Evolutionary conservation across 208 protist genomes (phyloP).

Genomic region (Lotmaria passim): DNA sequence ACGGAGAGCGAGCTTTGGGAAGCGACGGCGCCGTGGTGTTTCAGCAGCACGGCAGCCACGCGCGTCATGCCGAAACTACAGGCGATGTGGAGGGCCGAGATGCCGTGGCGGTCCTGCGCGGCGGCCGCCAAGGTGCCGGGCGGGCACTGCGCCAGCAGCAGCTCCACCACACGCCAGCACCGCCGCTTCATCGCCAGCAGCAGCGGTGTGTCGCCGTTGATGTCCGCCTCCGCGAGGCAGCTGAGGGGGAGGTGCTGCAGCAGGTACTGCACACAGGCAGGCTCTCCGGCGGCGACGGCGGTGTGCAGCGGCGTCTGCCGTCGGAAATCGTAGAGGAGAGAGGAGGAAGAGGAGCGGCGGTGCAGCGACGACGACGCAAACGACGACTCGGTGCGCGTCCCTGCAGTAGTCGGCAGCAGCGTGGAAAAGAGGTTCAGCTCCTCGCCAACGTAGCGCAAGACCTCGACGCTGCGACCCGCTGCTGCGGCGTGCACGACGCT

Average conservation of each 20-base stretch:
- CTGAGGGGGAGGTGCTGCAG: constrained; percentile 34
- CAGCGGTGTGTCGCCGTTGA: constrained; percentile 76
- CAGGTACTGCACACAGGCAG: constrained; percentile 55
- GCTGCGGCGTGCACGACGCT: constrained; percentile 62
- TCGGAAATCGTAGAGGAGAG: constrained; percentile 51
- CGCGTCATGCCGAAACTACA: constrained; percentile 53
- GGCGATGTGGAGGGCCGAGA: constrained; percentile 66
- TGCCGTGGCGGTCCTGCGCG: constrained; percentile 49
- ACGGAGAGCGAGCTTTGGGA: constrained; percentile 13
- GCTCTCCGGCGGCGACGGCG: constrained; percentile 52
- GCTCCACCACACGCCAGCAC: constrained; percentile 52
- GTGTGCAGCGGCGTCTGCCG: constrained; percentile 78
- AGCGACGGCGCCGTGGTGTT: constrained; percentile 60
- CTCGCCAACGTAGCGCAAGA: constrained; percentile 61
- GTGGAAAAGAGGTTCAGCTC: constrained; percentile 44
- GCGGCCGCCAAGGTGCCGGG: constrained; percentile 46
- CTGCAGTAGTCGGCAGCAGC: constrained; percentile 6
- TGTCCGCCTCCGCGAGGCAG: constrained; percentile 43
- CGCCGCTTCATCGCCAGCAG: constrained; percentile 56
- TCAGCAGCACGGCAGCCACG: constrained; percentile 50
- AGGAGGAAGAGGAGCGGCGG: neutral
- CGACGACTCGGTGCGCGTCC: neutral
- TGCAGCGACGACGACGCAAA: neutral
- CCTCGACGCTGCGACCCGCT: constrained; percentile 39
- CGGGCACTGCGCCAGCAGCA: constrained; percentile 48